Evolutionary conservation across 1,284 basidiomycete genomes (phyloP).

Genomic region (Pulveroboletus sp.): DNA sequence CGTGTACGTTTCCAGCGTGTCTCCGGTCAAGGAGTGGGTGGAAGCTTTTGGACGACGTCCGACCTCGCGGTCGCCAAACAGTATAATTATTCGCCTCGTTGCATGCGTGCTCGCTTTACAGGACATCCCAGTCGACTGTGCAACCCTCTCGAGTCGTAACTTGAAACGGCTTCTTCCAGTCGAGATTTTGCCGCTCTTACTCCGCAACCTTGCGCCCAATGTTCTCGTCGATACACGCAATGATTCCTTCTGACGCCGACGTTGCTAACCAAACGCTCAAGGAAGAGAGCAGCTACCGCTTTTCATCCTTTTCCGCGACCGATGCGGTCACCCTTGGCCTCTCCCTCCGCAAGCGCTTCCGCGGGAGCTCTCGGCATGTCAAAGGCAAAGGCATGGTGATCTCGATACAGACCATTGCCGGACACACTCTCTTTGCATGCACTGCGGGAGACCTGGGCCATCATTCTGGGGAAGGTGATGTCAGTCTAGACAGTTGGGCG

Average conservation of each 20-base stretch:
- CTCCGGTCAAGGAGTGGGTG: too few species aligned
- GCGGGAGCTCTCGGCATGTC: conserved; percentile 65
- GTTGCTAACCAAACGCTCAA: conserved; percentile 66
- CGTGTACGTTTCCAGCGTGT: too few species aligned
- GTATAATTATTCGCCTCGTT: background rate
- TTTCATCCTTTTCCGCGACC: conserved; percentile 68
- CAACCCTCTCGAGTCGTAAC: background rate
- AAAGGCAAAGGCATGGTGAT: conserved; percentile 79
- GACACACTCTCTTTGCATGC: conserved; percentile 77
- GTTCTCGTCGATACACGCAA: conserved; percentile 60
- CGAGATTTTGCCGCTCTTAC: conserved; percentile 8
- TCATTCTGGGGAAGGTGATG: conserved; percentile 64
- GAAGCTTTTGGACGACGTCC: too few species aligned
- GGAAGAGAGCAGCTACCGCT: conserved; percentile 69
- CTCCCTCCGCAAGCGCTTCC: conserved; percentile 77
- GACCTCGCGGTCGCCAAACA: background rate
- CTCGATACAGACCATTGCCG: conserved; percentile 73
- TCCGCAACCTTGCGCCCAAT: conserved; percentile 24
- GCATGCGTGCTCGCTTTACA: background rate
- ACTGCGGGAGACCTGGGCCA: conserved; percentile 77
- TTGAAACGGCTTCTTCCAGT: background rate
- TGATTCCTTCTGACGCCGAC: conserved; percentile 67
- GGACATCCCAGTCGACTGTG: background rate
- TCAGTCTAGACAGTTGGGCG: conserved; percentile 77
- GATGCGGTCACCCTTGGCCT: conserved; percentile 80